phyloP scores from a whole-genome alignment of 1,284 basidiomycete genomes.

The Cerrena zonata region DNA sequence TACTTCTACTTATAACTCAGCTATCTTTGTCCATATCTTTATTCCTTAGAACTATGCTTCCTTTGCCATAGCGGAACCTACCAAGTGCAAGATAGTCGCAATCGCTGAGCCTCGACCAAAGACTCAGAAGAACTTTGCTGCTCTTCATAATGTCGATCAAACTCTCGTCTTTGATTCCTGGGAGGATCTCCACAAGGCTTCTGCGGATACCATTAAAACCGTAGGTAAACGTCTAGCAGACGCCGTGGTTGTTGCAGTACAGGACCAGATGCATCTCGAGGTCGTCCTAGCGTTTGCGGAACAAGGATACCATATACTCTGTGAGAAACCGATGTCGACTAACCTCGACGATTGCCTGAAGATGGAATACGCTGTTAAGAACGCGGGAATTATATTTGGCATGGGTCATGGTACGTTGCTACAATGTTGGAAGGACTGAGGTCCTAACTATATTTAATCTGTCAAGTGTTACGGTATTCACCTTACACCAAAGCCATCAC shows the following conservation, averaged over 20 bases:
- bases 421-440: constrained; percentile 2
- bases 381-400: constrained; percentile 70
- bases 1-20: too few relatives aligned
- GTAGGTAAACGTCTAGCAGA: constrained; percentile 69
- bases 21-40: too few relatives aligned
- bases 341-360: constrained; percentile 62
- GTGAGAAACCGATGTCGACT: constrained; percentile 88
- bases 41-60: constrained; percentile 53
- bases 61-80: constrained; percentile 59
- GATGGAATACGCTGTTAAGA: constrained; percentile 68
- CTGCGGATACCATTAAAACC: constrained; percentile 55
- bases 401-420: constrained; percentile 69
- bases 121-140: constrained; percentile 54
- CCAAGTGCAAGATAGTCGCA: constrained; percentile 68
- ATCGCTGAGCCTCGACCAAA: constrained; percentile 76
- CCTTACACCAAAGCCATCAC: constrained; percentile 72
- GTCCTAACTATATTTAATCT: neutral
- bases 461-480: constrained; percentile 79
- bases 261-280: constrained; percentile 72
- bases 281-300: constrained; percentile 68
- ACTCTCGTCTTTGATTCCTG: constrained; percentile 69
- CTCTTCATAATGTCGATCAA: constrained; percentile 51
- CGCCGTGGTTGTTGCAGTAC: constrained; percentile 72
- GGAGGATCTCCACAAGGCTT: constrained; percentile 64
- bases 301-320: constrained; percentile 81